phyloP scores from a whole-genome alignment of 306 rosid genomes.

The Sphenostylis stenocarpa region DNA sequence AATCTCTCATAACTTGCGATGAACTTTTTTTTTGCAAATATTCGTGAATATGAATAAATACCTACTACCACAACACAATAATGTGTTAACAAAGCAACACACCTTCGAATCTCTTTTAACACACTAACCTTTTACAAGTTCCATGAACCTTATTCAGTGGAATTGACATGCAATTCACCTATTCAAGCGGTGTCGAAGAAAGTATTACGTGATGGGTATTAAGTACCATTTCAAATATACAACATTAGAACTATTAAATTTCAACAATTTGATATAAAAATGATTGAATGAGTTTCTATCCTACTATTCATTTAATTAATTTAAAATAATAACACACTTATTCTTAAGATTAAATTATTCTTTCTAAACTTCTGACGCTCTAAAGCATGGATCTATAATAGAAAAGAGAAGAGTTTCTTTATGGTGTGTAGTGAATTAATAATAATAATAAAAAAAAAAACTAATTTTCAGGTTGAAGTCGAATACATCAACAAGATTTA shows the following conservation, averaged over 20 bases:
- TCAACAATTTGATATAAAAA: not conserved
- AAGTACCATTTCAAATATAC: not conserved
- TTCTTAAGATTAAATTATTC: not conserved
- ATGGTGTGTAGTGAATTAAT: not conserved
- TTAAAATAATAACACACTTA: not conserved
- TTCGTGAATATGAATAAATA: too few relatives aligned
- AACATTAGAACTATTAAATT: not conserved
- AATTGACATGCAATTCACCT: not conserved
- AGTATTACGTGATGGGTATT: not conserved
- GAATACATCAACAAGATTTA: not conserved
- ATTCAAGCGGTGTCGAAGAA: not conserved
- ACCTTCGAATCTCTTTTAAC: too few relatives aligned
- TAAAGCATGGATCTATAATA: not conserved
- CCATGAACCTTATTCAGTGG: too few relatives aligned
- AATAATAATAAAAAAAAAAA: not conserved
- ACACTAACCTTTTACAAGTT: too few relatives aligned
- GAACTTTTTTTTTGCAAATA: too few relatives aligned
- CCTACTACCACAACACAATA: too few relatives aligned
- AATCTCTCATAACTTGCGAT: too few relatives aligned
- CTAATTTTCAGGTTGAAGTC: not conserved
- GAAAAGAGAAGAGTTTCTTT: not conserved
- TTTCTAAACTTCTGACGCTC: not conserved
- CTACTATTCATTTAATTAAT: not conserved
- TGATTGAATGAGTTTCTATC: not conserved
- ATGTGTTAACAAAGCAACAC: too few relatives aligned